Conservation (phyloP, 495 filamentous ascomycete genomes). For the Lasiosphaeria miniovina region DNA sequence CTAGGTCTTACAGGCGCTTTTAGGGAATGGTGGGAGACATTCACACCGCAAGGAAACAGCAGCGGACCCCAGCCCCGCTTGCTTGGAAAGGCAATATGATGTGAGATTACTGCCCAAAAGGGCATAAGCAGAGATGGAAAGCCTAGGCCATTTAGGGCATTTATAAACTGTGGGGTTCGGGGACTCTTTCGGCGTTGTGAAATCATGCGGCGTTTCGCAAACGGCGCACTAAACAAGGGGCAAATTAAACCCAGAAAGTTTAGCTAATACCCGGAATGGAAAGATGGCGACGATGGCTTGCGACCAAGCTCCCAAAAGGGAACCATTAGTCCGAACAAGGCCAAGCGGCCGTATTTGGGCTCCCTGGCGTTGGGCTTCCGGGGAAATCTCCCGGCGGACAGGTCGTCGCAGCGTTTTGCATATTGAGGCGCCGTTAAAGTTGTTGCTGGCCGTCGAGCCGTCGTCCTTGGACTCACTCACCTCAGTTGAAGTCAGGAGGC, state of each 20-base stretch:
- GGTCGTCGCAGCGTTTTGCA: not conserved
- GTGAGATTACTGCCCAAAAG: slow-evolving; percentile 3
- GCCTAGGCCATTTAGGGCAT: slow-evolving; percentile 15
- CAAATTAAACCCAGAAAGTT: slow-evolving; percentile 22
- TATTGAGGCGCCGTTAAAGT: not conserved
- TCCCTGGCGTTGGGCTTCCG: slow-evolving; percentile 16
- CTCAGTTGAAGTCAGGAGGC: slow-evolving; percentile 24
- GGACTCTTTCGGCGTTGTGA: slow-evolving; percentile 20
- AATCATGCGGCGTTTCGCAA: slow-evolving; percentile 26
- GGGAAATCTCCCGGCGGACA: slow-evolving; percentile 24
- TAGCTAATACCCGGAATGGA: slow-evolving; percentile 27
- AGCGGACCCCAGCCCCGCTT: not conserved
- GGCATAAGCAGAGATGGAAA: not conserved
- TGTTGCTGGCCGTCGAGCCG: not conserved
- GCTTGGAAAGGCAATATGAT: slow-evolving; percentile 8
- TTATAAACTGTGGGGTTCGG: slow-evolving; percentile 20
- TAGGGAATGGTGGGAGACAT: not conserved
- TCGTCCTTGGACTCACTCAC: not conserved
- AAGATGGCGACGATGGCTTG: slow-evolving; percentile 16
- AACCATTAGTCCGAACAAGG: slow-evolving; percentile 19
- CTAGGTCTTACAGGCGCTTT: not conserved
- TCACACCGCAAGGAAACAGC: not conserved
- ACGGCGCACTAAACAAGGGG: slow-evolving; percentile 21
- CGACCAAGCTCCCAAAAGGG: slow-evolving; percentile 18
- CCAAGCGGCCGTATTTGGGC: not conserved